These are phyloP conservation scores for Diophrys appendiculata DNA, from an alignment of 73 alveolate species.

Conservation along the genomic window DNA sequence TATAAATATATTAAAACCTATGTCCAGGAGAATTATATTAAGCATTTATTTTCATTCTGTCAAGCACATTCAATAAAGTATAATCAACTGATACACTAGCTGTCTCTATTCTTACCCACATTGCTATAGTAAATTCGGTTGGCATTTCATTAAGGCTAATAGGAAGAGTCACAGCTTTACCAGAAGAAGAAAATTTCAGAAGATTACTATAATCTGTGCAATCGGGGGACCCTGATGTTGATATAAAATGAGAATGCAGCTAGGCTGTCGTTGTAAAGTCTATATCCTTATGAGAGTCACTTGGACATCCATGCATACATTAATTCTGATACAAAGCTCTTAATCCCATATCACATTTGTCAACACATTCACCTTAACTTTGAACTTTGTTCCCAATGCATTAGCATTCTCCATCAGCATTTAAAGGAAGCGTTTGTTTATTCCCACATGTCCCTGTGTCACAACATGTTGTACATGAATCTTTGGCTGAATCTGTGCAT, in stretches of 20 bases:
- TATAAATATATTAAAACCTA: conserved; percentile 2
- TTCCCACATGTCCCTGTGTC: neutral
- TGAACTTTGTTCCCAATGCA: neutral
- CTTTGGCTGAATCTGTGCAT: neutral
- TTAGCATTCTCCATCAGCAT: neutral
- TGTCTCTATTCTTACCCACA: conserved; percentile 40
- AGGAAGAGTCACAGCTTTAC: conserved; percentile 43
- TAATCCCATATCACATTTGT: neutral
- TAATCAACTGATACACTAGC: conserved; percentile 11
- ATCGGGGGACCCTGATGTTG: conserved; percentile 9
- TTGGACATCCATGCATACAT: neutral
- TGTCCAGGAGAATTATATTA: neutral
- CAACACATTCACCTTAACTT: neutral
- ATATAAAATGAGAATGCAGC: neutral
- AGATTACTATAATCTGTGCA: conserved; percentile 30
- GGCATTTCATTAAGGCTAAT: conserved; percentile 34
- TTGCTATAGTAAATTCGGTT: conserved; percentile 31
- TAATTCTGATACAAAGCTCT: neutral
- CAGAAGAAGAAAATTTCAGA: conserved; percentile 29
- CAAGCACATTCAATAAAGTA: conserved; percentile 28
- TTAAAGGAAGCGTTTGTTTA: neutral
- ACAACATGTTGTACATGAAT: neutral
- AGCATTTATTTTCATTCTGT: conserved; percentile 29
- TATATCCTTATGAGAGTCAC: neutral
- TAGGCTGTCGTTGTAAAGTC: neutral